These are phyloP conservation scores for Discostella stelligeroides DNA, from an alignment of 108 stramenopile species.

Conservation along the genomic window DNA sequence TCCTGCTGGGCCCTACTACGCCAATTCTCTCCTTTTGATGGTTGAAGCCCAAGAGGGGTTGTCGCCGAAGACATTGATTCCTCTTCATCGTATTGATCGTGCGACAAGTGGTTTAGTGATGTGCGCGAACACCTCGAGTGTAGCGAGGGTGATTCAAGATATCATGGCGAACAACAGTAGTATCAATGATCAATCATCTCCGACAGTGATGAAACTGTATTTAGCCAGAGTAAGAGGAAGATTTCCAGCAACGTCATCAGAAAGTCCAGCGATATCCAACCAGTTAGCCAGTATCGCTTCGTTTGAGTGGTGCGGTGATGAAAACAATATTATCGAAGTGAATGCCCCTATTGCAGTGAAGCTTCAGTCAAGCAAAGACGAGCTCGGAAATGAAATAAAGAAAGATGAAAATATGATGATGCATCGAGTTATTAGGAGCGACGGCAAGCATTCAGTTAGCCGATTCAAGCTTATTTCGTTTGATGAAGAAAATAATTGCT, in stretches of 20 bases:
- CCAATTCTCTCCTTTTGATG: constrained; percentile 77
- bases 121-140: constrained; percentile 56
- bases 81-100: constrained; percentile 84
- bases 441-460: constrained; percentile 72
- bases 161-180: constrained; percentile 21
- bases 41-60: constrained; percentile 78
- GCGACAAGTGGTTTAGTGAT: constrained; percentile 77
- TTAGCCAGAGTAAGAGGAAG: constrained; percentile 70
- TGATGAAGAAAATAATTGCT: constrained; percentile 54
- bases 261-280: constrained; percentile 18
- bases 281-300: constrained; percentile 9
- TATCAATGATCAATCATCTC: constrained; percentile 14
- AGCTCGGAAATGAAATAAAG: neutral
- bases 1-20: constrained; percentile 82
- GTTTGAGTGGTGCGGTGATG: constrained; percentile 35
- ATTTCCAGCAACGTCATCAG: constrained; percentile 41
- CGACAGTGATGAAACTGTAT: constrained; percentile 66
- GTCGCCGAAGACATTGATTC: constrained; percentile 60
- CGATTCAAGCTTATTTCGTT: constrained; percentile 65
- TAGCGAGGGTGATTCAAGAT: constrained; percentile 66
- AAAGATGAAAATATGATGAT: constrained; percentile 49
- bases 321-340: constrained; percentile 47
- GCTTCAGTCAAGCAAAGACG: constrained; percentile 1
- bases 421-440: constrained; percentile 51
- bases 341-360: constrained; percentile 70